Evolutionary conservation across 2,329 filamentous ascomycete species (phyloP).

Genomic region (Elsinoe batatas): DNA sequence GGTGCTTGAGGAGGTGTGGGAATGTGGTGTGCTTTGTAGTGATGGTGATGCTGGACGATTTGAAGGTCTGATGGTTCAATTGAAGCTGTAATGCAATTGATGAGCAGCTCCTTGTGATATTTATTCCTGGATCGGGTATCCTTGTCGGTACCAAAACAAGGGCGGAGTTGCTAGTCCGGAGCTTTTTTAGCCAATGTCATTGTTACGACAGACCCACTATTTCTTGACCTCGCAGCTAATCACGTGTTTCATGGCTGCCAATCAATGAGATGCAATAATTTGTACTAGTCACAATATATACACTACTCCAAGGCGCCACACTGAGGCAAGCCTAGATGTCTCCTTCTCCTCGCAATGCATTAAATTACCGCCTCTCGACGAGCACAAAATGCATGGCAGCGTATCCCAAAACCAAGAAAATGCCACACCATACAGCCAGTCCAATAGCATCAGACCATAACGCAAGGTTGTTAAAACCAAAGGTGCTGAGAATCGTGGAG

Average conservation of each 20-base stretch:
- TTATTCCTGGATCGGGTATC: not conserved
- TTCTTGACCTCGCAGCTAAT: not conserved
- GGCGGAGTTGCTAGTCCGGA: not conserved
- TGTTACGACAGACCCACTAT: conserved; percentile 4
- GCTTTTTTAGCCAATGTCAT: not conserved
- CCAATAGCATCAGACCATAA: conserved; percentile 78
- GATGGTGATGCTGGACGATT: no score
- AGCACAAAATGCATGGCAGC: conserved; percentile 86
- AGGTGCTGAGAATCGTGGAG: conserved; percentile 84
- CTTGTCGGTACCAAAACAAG: not conserved
- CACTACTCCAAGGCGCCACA: conserved; percentile 1
- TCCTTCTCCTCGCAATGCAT: not conserved
- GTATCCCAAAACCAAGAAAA: conserved; percentile 83
- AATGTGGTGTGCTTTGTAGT: no score
- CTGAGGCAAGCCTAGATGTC: not conserved
- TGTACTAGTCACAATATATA: not conserved
- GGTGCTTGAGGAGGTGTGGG: no score
- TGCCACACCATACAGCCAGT: conserved; percentile 68
- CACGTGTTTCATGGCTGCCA: not conserved
- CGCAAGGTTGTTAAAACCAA: conserved; percentile 82
- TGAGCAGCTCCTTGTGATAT: not conserved
- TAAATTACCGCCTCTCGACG: conserved; percentile 65
- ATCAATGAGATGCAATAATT: not conserved
- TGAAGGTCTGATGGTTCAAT: not conserved
- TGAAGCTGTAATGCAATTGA: not conserved